These are phyloP conservation scores for Aspergillus brunneoviolaceus DNA, from an alignment of 2,329 filamentous ascomycete genomes.

Conservation along the genomic window DNA sequence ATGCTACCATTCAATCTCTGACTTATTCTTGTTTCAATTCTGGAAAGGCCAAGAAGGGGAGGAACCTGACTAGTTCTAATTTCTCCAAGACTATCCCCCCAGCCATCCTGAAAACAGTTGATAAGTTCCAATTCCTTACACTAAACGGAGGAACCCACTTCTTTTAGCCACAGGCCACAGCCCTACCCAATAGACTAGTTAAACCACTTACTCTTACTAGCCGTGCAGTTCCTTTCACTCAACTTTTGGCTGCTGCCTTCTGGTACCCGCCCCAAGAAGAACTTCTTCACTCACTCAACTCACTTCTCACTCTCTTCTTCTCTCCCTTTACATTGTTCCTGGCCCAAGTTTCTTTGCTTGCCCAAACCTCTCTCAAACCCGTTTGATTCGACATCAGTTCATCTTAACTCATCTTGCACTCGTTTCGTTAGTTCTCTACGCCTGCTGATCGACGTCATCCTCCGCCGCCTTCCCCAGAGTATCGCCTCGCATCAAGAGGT, in stretches of 20 bases:
- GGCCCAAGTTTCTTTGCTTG: conserved; percentile 9
- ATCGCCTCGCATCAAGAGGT: conserved; percentile 13
- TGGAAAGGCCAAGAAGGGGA: neutral
- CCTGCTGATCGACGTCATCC: conserved; percentile 25
- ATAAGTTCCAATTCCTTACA: conserved; percentile 4
- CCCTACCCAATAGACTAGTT: conserved; percentile 10
- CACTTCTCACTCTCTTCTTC: conserved; percentile 1
- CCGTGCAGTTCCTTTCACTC: conserved; percentile 14
- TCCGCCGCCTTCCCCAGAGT: conserved; percentile 6
- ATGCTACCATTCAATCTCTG: neutral
- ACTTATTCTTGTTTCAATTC: neutral
- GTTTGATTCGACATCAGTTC: neutral
- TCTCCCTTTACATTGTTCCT: conserved; percentile 12
- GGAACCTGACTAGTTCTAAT: no score
- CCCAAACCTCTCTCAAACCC: neutral
- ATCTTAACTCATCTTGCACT: neutral
- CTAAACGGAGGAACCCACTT: neutral
- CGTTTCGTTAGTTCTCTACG: conserved; percentile 2
- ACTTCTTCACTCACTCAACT: conserved; percentile 5
- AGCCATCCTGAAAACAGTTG: conserved; percentile 10
- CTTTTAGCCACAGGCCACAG: no score
- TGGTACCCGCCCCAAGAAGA: conserved; percentile 9
- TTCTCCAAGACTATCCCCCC: neutral
- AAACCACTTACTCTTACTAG: neutral
- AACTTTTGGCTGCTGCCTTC: conserved; percentile 22